A percentile compares a stretch with the other conserved stretches of the same genome.
Conservation (phyloP, 768 basidiomycete genomes). For the Mrakia blollopis region DNA sequence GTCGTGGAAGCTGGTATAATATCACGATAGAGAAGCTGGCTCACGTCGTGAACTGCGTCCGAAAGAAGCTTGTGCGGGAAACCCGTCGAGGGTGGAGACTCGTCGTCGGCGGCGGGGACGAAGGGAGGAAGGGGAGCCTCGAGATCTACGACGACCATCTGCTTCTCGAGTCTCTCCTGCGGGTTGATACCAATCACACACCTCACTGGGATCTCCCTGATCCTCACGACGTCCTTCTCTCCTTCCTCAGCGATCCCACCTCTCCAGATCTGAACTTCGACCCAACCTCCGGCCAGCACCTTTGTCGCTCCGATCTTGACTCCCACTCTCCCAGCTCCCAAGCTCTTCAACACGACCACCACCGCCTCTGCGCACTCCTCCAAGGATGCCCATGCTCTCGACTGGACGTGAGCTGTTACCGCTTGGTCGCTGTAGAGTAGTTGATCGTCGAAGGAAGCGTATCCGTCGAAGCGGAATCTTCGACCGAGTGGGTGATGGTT, state of each 20-base stretch:
- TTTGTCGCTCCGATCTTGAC: constrained; percentile 53
- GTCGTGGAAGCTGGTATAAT: not conserved
- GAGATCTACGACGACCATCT: constrained; percentile 57
- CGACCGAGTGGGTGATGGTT: constrained; percentile 16
- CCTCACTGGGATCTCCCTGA: constrained; percentile 48
- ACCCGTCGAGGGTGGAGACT: constrained; percentile 37
- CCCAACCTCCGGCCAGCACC: constrained; percentile 53
- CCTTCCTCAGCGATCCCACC: constrained; percentile 38
- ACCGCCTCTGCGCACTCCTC: constrained; percentile 15
- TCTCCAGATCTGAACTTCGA: constrained; percentile 47
- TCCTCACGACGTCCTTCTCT: constrained; percentile 26
- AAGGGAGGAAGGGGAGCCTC: constrained; percentile 12
- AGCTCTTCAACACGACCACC: not conserved
- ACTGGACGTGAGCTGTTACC: constrained; percentile 1
- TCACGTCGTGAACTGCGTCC: constrained; percentile 45
- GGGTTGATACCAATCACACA: constrained; percentile 65
- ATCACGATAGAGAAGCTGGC: constrained; percentile 32
- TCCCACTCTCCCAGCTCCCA: constrained; percentile 42
- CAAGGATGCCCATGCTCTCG: constrained; percentile 9
- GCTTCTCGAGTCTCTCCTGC: constrained; percentile 61
- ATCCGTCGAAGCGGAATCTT: constrained; percentile 21
- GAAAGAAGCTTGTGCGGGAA: constrained; percentile 50
- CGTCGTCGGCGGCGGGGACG: constrained; percentile 13
- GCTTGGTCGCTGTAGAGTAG: constrained; percentile 30
- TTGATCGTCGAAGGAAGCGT: constrained; percentile 26